Conservation (phyloP, 345 rosid genomes). For the Gossypium herbaceum region DNA sequence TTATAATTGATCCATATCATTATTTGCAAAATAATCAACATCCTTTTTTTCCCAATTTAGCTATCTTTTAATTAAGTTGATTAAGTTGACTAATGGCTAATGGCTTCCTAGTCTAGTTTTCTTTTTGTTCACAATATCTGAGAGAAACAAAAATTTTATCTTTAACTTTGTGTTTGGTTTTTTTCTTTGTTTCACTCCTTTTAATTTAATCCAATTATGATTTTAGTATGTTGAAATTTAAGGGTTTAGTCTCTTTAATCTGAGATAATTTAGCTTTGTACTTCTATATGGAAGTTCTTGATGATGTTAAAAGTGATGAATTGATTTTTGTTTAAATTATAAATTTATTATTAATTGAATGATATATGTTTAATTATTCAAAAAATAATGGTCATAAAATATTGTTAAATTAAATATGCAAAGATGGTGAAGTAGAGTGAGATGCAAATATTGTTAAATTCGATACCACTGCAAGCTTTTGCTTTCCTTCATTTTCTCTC, state of each 20-base stretch:
- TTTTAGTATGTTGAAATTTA: not conserved
- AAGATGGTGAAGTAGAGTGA: not conserved
- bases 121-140: no score
- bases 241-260: not conserved
- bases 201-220: not conserved
- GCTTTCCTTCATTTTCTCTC: constrained; percentile 24
- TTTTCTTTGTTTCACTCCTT: not conserved
- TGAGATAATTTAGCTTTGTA: not conserved
- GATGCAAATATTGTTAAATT: not conserved
- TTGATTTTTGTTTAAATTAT: not conserved
- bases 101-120: not conserved
- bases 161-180: no score
- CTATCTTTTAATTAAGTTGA: no score
- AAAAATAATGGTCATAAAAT: no score
- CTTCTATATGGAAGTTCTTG: not conserved
- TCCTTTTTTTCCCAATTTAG: no score
- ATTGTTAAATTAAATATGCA: no score
- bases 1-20: no score
- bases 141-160: no score
- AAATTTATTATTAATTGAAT: no score
- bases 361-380: no score
- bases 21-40: no score
- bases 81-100: not conserved
- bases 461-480: constrained; percentile 24
- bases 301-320: no score